phyloP scores from a whole-genome alignment of 1,284 basidiomycete species.

The Rhodotorula glutinis region DNA sequence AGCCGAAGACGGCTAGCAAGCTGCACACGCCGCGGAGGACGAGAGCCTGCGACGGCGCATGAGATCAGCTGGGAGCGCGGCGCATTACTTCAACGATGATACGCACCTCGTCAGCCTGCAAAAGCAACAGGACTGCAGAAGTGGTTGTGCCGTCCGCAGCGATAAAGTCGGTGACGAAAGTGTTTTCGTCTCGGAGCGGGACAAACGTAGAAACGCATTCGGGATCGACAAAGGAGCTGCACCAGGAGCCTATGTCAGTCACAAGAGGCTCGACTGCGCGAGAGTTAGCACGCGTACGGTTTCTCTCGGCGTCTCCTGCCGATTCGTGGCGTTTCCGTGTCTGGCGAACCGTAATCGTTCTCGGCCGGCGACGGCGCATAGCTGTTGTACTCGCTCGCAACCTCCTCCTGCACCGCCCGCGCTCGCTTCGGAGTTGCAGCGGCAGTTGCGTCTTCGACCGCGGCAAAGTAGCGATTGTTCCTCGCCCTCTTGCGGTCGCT shows the following conservation, averaged over 20 bases:
- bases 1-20: constrained; percentile 29
- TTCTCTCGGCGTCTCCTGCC: constrained; percentile 24
- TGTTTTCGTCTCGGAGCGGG: constrained; percentile 2
- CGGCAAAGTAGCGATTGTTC: not conserved
- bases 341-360: not conserved
- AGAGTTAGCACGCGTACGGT: constrained; percentile 13
- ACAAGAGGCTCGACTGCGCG: not conserved
- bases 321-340: not conserved
- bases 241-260: not conserved
- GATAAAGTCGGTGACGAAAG: not conserved
- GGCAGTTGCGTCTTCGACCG: no score
- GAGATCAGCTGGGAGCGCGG: no score
- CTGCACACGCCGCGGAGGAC: constrained; percentile 32
- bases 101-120: constrained; percentile 35
- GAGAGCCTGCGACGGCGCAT: constrained; percentile 23
- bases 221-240: constrained; percentile 35
- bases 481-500: no score
- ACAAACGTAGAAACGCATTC: constrained; percentile 25
- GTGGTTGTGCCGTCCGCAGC: not conserved
- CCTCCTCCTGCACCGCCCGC: no score
- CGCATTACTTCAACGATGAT: no score
- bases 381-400: no score
- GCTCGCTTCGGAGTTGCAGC: no score
- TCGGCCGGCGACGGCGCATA: not conserved
- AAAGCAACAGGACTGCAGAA: constrained; percentile 12